These are phyloP conservation scores for Sarocladiaceae sp. DNA, from an alignment of 2,329 filamentous ascomycete species.

Conservation along the genomic window DNA sequence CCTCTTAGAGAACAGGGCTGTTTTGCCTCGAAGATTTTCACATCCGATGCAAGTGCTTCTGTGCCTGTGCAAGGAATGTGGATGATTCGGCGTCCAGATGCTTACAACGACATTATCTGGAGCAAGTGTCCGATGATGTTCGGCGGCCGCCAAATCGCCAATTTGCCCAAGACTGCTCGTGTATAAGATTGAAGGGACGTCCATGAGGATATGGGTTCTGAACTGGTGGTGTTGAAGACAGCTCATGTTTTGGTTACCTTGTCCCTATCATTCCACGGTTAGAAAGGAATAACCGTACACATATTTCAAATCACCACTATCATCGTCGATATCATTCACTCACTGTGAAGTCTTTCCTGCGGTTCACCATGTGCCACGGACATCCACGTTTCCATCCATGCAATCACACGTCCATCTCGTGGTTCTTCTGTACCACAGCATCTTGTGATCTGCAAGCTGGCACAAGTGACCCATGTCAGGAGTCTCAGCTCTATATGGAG, in stretches of 20 bases:
- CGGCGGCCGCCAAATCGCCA: constrained; percentile 2
- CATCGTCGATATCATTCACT: too few relatives aligned
- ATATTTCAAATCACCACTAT: too few relatives aligned
- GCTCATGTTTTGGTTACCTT: too few relatives aligned
- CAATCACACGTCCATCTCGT: constrained; percentile 48
- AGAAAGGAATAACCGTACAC: too few relatives aligned
- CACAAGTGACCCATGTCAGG: not conserved
- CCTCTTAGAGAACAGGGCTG: too few relatives aligned
- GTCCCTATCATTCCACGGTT: too few relatives aligned
- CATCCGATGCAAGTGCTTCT: too few relatives aligned
- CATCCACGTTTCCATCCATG: constrained; percentile 47
- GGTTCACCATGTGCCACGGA: constrained; percentile 44
- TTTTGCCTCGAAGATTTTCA: too few relatives aligned
- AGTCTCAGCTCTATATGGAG: constrained; percentile 27
- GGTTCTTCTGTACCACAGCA: constrained; percentile 44
- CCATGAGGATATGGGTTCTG: too few relatives aligned
- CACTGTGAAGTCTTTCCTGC: too few relatives aligned
- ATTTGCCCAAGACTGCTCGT: not conserved
- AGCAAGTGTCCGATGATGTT: constrained; percentile 2
- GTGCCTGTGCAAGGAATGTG: not conserved
- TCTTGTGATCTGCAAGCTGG: not conserved
- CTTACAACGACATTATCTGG: not conserved
- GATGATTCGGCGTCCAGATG: constrained; percentile 1
- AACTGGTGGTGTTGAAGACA: too few relatives aligned
- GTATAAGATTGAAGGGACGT: not conserved